These are phyloP conservation scores for Nannizziopsis barbatae DNA, from an alignment of 2,329 filamentous ascomycete species.

Conservation along the genomic window DNA sequence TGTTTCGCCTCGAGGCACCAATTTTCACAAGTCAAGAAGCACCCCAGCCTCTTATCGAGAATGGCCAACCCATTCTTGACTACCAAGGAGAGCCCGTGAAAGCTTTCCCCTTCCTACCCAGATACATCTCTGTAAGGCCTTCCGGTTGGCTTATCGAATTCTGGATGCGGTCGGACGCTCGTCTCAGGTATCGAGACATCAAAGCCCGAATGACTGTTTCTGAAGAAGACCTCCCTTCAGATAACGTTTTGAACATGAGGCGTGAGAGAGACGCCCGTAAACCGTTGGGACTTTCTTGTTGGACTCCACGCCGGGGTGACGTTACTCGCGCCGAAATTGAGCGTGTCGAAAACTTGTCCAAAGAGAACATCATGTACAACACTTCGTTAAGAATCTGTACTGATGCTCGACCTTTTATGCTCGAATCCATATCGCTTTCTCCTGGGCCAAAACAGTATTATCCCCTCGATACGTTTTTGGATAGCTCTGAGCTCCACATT, in stretches of 20 bases:
- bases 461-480: conserved; percentile 18
- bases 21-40: not conserved
- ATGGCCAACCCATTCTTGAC: conserved; percentile 13
- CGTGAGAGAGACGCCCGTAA: conserved; percentile 21
- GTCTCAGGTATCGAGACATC: conserved; percentile 23
- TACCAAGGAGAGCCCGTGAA: conserved; percentile 16
- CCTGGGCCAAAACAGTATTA: conserved; percentile 8
- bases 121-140: conserved; percentile 21
- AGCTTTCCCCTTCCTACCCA: conserved; percentile 22
- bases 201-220: conserved; percentile 22
- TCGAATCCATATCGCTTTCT: conserved; percentile 17
- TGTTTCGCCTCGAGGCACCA: conserved; percentile 20
- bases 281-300: conserved; percentile 22
- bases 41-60: conserved; percentile 14
- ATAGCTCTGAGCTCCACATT: conserved; percentile 9
- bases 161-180: conserved; percentile 23
- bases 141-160: conserved; percentile 24
- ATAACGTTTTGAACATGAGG: conserved; percentile 23
- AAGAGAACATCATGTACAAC: conserved; percentile 20
- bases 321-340: conserved; percentile 21
- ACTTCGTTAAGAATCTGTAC: conserved; percentile 21
- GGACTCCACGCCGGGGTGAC: conserved; percentile 17
- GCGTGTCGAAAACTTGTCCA: conserved; percentile 20
- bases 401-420: conserved; percentile 6
- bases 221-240: conserved; percentile 13